phyloP scores from a whole-genome alignment of 176 grass and related monocot genomes.

The Oryza glaberrima region DNA sequence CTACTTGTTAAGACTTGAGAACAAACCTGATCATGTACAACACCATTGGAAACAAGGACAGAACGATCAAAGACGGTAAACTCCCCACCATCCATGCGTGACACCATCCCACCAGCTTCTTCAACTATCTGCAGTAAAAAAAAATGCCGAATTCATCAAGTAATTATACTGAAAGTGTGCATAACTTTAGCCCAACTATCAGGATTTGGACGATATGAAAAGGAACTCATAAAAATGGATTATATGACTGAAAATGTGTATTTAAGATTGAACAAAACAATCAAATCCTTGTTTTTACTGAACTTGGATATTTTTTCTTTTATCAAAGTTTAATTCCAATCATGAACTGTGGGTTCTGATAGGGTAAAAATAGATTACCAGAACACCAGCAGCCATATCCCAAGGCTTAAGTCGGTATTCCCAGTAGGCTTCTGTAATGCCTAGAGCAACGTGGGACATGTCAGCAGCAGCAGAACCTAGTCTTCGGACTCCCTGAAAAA shows the following conservation, averaged over 20 bases:
- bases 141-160: constrained; percentile 14
- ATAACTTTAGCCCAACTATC: background rate
- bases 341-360: background rate
- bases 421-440: constrained; percentile 92
- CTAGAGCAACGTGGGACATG: constrained; percentile 93
- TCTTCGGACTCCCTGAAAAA: constrained; percentile 84
- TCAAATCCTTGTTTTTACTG: background rate
- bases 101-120: constrained; percentile 88
- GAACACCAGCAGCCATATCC: constrained; percentile 96
- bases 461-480: constrained; percentile 89
- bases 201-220: background rate
- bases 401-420: constrained; percentile 96
- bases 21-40: constrained; percentile 74
- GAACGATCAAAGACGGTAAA: constrained; percentile 97
- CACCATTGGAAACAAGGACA: constrained; percentile 84
- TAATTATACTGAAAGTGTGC: constrained; percentile 26
- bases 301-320: background rate
- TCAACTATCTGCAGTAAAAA: constrained; percentile 75
- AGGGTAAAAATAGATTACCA: constrained; percentile 52
- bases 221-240: background rate
- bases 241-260: constrained; percentile 18
- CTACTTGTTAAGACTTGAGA: constrained; percentile 21
- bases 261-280: constrained; percentile 1
- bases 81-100: constrained; percentile 86
- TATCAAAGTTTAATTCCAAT: background rate